Conservation (phyloP, 1,284 basidiomycete genomes). For the Gymnopus androsaceus region DNA sequence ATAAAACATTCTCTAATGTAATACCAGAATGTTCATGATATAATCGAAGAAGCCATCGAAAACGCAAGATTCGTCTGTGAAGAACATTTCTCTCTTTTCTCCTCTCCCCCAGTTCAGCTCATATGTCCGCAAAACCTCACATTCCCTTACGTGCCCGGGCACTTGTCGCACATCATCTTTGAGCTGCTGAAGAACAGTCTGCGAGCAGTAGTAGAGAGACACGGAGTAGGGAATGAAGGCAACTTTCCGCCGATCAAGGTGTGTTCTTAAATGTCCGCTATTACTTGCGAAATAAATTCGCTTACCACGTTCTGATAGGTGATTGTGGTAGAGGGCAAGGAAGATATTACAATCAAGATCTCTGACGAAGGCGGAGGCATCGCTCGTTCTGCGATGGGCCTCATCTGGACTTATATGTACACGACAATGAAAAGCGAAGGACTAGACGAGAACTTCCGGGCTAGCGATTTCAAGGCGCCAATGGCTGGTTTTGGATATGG, state of each 20-base stretch:
- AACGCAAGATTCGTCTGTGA: conserved; percentile 98
- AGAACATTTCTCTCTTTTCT: conserved; percentile 96
- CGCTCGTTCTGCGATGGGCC: conserved; percentile 86
- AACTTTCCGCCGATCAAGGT: conserved; percentile 88
- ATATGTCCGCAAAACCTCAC: conserved; percentile 88
- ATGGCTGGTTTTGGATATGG: conserved; percentile 99
- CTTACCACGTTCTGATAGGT: conserved; percentile 40
- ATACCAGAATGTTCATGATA: conserved; percentile 86
- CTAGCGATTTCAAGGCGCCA: conserved; percentile 94
- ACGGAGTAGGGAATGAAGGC: conserved; percentile 70
- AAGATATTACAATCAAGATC: conserved; percentile 99
- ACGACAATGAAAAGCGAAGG: conserved; percentile 94
- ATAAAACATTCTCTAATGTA: conserved; percentile 9
- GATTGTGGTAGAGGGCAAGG: conserved; percentile 91
- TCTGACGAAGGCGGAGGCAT: conserved; percentile 95
- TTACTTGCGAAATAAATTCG: too few relatives aligned
- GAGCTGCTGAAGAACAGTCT: conserved; percentile 99
- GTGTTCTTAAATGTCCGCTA: too few relatives aligned
- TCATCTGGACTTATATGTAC: conserved; percentile 99
- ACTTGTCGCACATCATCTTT: conserved; percentile 95
- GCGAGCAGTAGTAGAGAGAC: conserved; percentile 94
- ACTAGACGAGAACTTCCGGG: conserved; percentile 86
- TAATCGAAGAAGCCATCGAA: conserved; percentile 98
- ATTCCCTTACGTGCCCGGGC: conserved; percentile 96
- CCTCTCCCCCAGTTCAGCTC: conserved; percentile 94